phyloP scores from a whole-genome alignment of 139 green algal genomes.

The Asterochloris erici region DNA sequence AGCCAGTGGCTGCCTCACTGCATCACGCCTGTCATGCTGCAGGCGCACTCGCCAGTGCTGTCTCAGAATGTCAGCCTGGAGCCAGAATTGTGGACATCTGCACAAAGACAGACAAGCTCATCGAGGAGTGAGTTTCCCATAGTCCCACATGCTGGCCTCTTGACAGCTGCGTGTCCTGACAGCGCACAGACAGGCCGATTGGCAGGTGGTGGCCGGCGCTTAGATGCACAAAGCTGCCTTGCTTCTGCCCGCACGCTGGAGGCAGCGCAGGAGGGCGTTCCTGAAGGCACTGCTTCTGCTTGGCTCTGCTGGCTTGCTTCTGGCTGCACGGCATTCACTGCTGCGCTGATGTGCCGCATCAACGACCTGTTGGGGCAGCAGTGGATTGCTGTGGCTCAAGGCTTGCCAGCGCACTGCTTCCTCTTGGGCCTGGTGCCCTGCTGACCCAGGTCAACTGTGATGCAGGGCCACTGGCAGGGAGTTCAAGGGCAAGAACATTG shows the following conservation, averaged over 20 bases:
- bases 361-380: background rate
- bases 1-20: background rate
- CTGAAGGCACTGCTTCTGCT: no score
- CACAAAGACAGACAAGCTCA: slow-evolving; percentile 71
- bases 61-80: slow-evolving; percentile 74
- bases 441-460: background rate
- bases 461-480: slow-evolving; percentile 74
- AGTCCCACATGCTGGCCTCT: background rate
- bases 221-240: no score
- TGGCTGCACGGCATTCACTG: background rate
- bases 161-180: background rate
- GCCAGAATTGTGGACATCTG: slow-evolving; percentile 91
- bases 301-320: background rate
- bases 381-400: no score
- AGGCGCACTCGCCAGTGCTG: slow-evolving; percentile 81
- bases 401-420: no score
- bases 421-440: no score
- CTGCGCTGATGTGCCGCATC: no score
- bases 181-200: no score
- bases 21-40: slow-evolving; percentile 13
- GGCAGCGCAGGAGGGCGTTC: no score
- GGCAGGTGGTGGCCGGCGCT: no score
- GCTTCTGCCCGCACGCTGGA: no score
- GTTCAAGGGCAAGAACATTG: slow-evolving; percentile 95
- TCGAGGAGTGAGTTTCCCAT: slow-evolving; percentile 66